Evolutionary conservation across 164 flowering plant species (phyloP).

Genomic region (Vitis rupestris): DNA sequence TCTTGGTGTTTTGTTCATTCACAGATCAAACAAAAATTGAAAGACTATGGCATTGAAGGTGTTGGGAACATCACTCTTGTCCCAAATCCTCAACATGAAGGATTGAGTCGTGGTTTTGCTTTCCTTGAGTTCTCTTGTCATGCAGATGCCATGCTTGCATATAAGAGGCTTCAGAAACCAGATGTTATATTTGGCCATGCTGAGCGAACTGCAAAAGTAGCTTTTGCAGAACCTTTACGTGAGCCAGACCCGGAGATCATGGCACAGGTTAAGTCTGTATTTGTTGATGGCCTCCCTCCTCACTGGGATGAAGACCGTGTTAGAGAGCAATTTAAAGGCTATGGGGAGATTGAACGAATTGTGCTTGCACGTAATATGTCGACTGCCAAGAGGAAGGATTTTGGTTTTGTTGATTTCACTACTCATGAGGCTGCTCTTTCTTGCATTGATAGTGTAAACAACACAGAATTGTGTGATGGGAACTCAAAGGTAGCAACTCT

Average conservation of each 20-base stretch:
- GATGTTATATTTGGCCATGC: constrained; percentile 77
- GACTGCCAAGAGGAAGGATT: constrained; percentile 78
- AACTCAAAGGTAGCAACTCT: constrained; percentile 48
- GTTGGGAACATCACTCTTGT: constrained; percentile 68
- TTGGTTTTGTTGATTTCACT: constrained; percentile 75
- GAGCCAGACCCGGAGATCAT: constrained; percentile 80
- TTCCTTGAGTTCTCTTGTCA: constrained; percentile 76
- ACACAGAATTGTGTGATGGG: constrained; percentile 50
- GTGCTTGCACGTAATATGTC: constrained; percentile 80
- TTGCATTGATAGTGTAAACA: constrained; percentile 56
- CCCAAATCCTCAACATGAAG: constrained; percentile 63
- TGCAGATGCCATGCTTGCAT: constrained; percentile 73
- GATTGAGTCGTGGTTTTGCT: constrained; percentile 79
- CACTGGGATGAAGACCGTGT: constrained; percentile 75
- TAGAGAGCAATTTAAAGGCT: constrained; percentile 51
- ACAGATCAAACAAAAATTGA: constrained; percentile 67
- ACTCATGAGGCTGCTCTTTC: constrained; percentile 73
- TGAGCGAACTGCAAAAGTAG: constrained; percentile 81
- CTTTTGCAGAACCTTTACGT: constrained; percentile 82
- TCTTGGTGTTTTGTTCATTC: constrained; percentile 9
- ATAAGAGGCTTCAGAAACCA: constrained; percentile 77
- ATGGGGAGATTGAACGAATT: constrained; percentile 63
- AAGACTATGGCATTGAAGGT: constrained; percentile 54
- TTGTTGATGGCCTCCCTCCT: constrained; percentile 76
- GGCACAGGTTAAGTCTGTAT: constrained; percentile 80